phyloP scores from a whole-genome alignment of 108 stramenopile genomes.

The Skeletonema grethae region DNA sequence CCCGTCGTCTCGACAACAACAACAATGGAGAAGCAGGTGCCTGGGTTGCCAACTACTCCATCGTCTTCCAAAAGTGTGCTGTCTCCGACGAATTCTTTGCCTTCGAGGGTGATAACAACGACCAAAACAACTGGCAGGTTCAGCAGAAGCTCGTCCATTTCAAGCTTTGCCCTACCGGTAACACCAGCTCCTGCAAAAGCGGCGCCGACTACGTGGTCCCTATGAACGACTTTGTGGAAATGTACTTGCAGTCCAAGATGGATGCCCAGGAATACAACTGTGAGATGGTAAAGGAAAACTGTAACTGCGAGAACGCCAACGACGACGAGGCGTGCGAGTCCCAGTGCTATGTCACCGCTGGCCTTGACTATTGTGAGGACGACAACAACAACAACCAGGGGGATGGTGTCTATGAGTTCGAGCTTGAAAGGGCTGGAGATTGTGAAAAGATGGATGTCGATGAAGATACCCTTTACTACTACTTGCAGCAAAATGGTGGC shows the following conservation, averaged over 20 bases:
- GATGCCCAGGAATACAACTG: constrained; percentile 41
- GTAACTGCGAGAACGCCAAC: constrained; percentile 39
- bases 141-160: constrained; percentile 42
- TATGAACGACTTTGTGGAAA: constrained; percentile 43
- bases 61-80: constrained; percentile 6
- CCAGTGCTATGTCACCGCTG: constrained; percentile 6
- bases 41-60: constrained; percentile 4
- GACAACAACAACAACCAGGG: constrained; percentile 16
- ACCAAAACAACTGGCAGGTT: neutral
- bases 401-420: neutral
- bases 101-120: neutral
- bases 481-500: neutral
- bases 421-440: neutral
- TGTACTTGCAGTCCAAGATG: constrained; percentile 40
- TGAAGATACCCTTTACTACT: neutral
- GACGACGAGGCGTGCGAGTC: constrained; percentile 25
- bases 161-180: constrained; percentile 41
- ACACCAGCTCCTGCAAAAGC: constrained; percentile 20
- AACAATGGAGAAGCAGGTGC: constrained; percentile 33
- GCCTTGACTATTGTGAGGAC: constrained; percentile 28
- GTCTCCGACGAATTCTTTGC: neutral
- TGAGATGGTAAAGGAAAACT: constrained; percentile 36
- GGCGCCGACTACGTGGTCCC: constrained; percentile 51
- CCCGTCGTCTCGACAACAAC: constrained; percentile 36
- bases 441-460: constrained; percentile 12